Evolutionary conservation across 2,329 filamentous ascomycete genomes (phyloP), one percentile per base, ranked within the genome.

Genomic region (Fusarium haematococcum): DNA sequence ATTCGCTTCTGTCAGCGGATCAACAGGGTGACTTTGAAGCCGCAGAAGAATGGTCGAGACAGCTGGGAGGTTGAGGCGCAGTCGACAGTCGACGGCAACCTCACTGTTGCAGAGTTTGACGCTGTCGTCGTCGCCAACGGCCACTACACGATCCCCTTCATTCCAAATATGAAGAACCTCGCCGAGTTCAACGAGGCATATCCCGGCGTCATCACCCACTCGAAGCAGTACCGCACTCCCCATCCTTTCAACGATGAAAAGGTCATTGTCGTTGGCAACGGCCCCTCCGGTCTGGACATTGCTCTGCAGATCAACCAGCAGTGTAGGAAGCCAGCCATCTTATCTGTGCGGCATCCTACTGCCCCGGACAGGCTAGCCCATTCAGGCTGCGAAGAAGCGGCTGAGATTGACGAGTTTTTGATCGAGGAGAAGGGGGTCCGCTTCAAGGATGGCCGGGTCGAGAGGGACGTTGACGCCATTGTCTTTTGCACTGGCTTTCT

Each of bases 401-500:
- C 87, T 8, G 84, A 88, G 71, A 94, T 94, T 67, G 86, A 87
- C 9, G 90, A 83, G 79, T 93, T 86, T 74, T 82, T 87, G 14
- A 79, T 85, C 0, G 82, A 87, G 5, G 84, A 88, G 61, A 87
- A 90, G 71, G 91, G 88, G 4, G 87, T 97, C 2, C 85, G 88
- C 35, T 94, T 97, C 72, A 86, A 87, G 45, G 88, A 94, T 77
- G 93, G 92, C 3, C 86, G 86, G 0, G 79, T 92, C 11, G 93
- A 95, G 78, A 84, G 84, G 4, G 85, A 91, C 37, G 83, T 98
- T 65, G 95, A 98, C 78, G 89, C 90, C 2, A 85, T 98, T 7
- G 81, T 98, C 32, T 98, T 96, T 82, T 95, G 94, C 81, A 98
- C 96, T 0, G 96, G 96, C 0, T 98, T 97, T 78, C 89, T 97